Evolutionary conservation across 192 early-diverging fungal species (phyloP), one percentile per base, ranked within the genome.

Genomic region (Chytriomyces sp.): DNA sequence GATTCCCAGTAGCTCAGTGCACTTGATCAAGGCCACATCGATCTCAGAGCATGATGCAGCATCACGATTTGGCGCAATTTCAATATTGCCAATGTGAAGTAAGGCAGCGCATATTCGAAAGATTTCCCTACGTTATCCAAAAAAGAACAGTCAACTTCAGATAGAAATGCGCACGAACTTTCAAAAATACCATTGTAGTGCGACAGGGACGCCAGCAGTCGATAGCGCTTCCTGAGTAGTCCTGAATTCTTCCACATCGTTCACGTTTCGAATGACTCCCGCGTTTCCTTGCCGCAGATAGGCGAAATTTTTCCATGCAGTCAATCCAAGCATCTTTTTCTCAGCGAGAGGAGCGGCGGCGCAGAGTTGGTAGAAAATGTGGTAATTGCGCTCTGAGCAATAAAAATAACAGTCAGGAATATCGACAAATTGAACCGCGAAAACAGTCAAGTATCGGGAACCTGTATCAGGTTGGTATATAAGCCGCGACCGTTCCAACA

Each of bases 401-500:
- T 79, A 43, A 79, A 70, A 35, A 35, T 4, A 35, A 35, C 2
- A 35, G 35, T 35, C 0, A 20, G 24, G 24, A 16, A 16, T 5
- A 0, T 26, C 11, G n/a, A 20, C 20, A 35, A 5, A 20, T 28
- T 5, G 16, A 59, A 20, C n/a, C 16, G n/a, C 57, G 20, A 48
- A 60, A 35, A 23, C 16, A 18, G 73, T 16, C 10, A 24, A 24
- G 9, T 67, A 28, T 16, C 10, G 46, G 7, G 23, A 13, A 64
- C 72, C 72, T 60, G 63, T 77, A 61, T 87, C 85, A 6, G 94
- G 94, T 82, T 97, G 95, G 81, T 90, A 95, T 23, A 95, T 89
- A 61, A 96, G 84, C 67, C 94, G 91, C 63, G 95, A 97, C 24
- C 94, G 88, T 80, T 97, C 95, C 65, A 97, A 82, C 24, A 97